A percentile compares a stretch with the other conserved stretches of the same genome.
Conservation (phyloP, 257 asterid genomes). For the Solanum clarkiae region DNA sequence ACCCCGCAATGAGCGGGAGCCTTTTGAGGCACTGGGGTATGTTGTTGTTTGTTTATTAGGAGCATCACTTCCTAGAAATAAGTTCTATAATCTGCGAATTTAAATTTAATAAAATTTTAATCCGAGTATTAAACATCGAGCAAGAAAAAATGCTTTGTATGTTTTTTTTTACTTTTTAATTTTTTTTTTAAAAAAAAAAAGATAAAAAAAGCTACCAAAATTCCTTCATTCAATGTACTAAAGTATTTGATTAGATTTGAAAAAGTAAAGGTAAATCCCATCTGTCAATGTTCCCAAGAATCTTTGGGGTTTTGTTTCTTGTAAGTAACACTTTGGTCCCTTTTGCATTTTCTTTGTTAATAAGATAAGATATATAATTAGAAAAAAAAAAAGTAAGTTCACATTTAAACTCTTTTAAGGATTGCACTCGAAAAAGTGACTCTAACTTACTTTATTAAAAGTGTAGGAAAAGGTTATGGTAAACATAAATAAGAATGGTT, state of each 20-base stretch:
- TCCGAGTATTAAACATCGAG: accelerated
- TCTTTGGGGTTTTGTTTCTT: background rate
- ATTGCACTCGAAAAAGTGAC: background rate
- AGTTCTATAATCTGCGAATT: accelerated
- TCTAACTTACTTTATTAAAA: background rate
- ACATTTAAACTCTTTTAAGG: background rate
- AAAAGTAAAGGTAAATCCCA: background rate
- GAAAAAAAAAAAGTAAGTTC: background rate
- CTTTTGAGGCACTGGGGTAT: too few species aligned
- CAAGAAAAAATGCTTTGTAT: too few species aligned
- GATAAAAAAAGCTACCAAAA: background rate
- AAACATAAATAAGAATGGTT: background rate
- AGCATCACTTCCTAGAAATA: accelerated
- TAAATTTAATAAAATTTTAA: background rate
- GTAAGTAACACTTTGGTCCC: background rate
- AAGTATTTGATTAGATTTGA: background rate
- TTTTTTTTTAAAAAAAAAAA: too few species aligned
- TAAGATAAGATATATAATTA: background rate
- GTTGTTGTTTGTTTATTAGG: too few species aligned
- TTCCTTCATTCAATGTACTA: background rate
- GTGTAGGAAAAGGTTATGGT: background rate
- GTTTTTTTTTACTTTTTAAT: background rate
- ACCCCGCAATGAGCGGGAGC: too few species aligned
- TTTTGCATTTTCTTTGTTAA: background rate
- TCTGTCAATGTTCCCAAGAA: background rate